These are phyloP conservation scores for Dorcoceras hygrometricum DNA, from an alignment of 257 asterid genomes.

Conservation along the genomic window DNA sequence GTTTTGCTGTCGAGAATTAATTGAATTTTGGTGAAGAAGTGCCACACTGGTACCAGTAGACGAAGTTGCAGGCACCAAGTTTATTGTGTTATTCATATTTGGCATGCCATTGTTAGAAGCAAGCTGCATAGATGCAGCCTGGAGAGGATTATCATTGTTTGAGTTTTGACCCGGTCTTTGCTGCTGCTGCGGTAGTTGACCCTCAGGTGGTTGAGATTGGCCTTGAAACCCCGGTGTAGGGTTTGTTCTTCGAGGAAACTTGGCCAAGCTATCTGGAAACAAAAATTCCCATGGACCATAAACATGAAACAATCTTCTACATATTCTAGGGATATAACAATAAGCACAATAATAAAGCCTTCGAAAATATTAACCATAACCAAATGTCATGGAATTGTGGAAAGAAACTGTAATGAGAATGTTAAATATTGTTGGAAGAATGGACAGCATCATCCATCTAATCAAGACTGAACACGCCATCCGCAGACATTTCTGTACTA, in stretches of 20 bases:
- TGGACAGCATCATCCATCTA: background rate
- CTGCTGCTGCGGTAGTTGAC: slow-evolving; percentile 57
- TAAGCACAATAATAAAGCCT: background rate
- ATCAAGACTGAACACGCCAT: background rate
- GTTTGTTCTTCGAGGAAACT: slow-evolving; percentile 72
- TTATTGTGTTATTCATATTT: slow-evolving; percentile 39
- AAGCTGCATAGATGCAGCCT: slow-evolving; percentile 45
- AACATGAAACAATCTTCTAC: background rate
- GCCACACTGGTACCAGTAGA: slow-evolving; percentile 44
- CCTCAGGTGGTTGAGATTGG: slow-evolving; percentile 58
- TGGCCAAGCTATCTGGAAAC: slow-evolving; percentile 81
- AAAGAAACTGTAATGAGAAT: background rate
- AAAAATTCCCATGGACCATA: slow-evolving; percentile 11
- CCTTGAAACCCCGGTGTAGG: slow-evolving; percentile 57
- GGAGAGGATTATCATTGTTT: slow-evolving; percentile 48
- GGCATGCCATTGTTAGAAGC: slow-evolving; percentile 48
- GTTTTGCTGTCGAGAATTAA: slow-evolving; percentile 65
- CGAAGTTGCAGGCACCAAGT: slow-evolving; percentile 44
- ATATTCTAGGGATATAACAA: background rate
- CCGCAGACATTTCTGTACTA: too few relatives aligned
- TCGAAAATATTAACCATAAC: background rate
- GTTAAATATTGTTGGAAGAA: background rate
- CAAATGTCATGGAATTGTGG: background rate
- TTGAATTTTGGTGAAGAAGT: slow-evolving; percentile 73
- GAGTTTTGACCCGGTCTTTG: slow-evolving; percentile 52